Base-by-base conservation (phyloP, 768 basidiomycete genomes). In the Botryobasidium botryosum region DNA sequence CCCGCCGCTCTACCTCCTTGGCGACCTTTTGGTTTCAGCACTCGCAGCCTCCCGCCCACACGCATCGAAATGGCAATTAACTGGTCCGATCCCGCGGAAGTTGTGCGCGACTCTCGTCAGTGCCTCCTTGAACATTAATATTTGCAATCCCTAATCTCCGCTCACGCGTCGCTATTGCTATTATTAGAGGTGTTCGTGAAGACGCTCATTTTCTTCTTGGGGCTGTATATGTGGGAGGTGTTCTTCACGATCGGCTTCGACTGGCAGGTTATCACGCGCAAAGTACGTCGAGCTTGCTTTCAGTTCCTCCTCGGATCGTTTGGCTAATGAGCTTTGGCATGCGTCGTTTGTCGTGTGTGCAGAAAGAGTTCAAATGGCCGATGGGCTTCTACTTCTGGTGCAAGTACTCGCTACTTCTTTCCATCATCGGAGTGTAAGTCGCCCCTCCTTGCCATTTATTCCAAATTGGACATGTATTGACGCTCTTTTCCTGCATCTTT, bases 371-470 rank as follows among this genome's bases (percentile, higher is more conserved):
- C 38, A 42, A 46, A 35, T 49, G 43, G 24, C 48, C 48, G 18
- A 40, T 46, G 37, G 32, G 4, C 12, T 39, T 49, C 32, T 49
- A 49, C 46, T 40, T 49, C 35, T 18, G 24, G 32, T 49, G 48
- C 40, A 48, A 43, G 24, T 49, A 49, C 38, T 32, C 39, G 23
- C 46, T 49, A 13, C 29, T 42, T 17, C 25, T 49, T 28, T 33
- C 48, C 15, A 26, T 48, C 39, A 40, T 49, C 18, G 48, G 48
- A 29, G 43, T 49, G 40, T 47, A 8, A 43, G 46, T 47, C 13
- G 5, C 40, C 40, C 5, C 40, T 24, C 20, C 5, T 38, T 18
- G 24, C 15, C 37, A 38, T 18, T 2, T 28, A 26, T 7, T 7
- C 24, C 10, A 43, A 10, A 31, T 17, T 17, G 24, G 27, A n/a